These are phyloP conservation scores for Amborella trichopoda DNA, from an alignment of 164 flowering plant genomes.

Conservation along the genomic window DNA sequence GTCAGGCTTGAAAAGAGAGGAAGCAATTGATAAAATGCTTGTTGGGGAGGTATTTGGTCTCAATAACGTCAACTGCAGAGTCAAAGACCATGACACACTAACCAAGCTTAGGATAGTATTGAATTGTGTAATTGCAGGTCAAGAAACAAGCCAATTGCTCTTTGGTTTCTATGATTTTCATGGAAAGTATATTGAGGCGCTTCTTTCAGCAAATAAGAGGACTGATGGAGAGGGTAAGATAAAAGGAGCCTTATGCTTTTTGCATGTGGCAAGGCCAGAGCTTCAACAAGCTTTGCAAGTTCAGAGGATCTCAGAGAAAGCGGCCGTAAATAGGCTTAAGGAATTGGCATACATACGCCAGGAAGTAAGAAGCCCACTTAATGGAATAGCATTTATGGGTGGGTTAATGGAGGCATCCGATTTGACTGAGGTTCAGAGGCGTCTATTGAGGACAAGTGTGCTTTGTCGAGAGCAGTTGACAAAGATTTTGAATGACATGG, in stretches of 20 bases:
- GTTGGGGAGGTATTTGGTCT: slow-evolving; percentile 63
- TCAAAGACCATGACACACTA: slow-evolving; percentile 59
- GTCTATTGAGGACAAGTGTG: slow-evolving; percentile 27
- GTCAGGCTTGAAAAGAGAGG: slow-evolving; percentile 52
- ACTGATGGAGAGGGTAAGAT: slow-evolving; percentile 39
- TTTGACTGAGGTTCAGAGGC: slow-evolving; percentile 40
- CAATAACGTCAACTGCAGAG: slow-evolving; percentile 37
- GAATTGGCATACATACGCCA: slow-evolving; percentile 45
- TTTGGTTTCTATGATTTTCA: slow-evolving; percentile 45
- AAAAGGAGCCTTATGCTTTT: slow-evolving; percentile 54
- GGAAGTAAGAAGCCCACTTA: slow-evolving; percentile 46
- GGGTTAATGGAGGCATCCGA: slow-evolving; percentile 39
- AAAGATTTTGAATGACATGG: slow-evolving; percentile 44
- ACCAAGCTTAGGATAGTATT: slow-evolving; percentile 47
- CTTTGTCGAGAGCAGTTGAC: slow-evolving; percentile 50
- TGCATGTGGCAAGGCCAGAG: slow-evolving; percentile 69
- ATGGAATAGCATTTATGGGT: slow-evolving; percentile 38
- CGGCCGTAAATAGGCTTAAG: slow-evolving; percentile 39
- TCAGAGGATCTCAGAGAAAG: slow-evolving; percentile 54
- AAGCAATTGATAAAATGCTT: slow-evolving; percentile 38
- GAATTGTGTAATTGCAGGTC: slow-evolving; percentile 40
- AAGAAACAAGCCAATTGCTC: slow-evolving; percentile 37
- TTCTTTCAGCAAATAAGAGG: slow-evolving; percentile 50
- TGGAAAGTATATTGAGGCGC: slow-evolving; percentile 47
- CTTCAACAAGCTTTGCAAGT: slow-evolving; percentile 57